These are phyloP conservation scores for Candida dendrica DNA, from an alignment of 805 yeast genomes.

Conservation along the genomic window DNA sequence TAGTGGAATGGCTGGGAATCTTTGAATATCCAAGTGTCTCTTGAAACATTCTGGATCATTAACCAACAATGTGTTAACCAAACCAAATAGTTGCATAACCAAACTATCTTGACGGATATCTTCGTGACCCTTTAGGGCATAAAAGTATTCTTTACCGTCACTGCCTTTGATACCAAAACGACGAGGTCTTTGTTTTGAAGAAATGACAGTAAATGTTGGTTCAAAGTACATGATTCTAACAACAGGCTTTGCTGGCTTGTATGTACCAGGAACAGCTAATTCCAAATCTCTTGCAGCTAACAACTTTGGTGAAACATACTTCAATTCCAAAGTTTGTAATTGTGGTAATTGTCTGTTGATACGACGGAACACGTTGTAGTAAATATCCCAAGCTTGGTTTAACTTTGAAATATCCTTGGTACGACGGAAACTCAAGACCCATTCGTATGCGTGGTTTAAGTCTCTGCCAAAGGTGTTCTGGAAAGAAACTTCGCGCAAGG, in stretches of 20 bases:
- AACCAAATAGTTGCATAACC: slow-evolving; percentile 95
- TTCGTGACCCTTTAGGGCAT: slow-evolving; percentile 87
- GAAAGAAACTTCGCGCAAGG: slow-evolving; percentile 87
- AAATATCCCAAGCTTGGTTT: slow-evolving; percentile 97
- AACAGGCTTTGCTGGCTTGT: slow-evolving; percentile 75
- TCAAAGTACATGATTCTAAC: slow-evolving; percentile 70
- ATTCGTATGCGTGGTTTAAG: slow-evolving; percentile 83
- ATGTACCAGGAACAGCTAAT: slow-evolving; percentile 91
- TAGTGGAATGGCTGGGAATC: slow-evolving; percentile 87
- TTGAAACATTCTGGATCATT: slow-evolving; percentile 95
- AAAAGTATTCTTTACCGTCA: slow-evolving; percentile 87
- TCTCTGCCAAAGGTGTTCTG: slow-evolving; percentile 92
- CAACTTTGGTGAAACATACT: slow-evolving; percentile 88
- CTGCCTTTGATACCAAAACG: slow-evolving; percentile 72
- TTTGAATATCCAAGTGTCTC: slow-evolving; percentile 88
- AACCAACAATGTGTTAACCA: slow-evolving; percentile 82
- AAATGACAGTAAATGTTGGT: slow-evolving; percentile 76
- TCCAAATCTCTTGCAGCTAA: slow-evolving; percentile 73
- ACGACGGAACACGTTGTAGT: slow-evolving; percentile 87
- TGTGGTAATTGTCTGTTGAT: slow-evolving; percentile 87
- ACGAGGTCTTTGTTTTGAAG: slow-evolving; percentile 95
- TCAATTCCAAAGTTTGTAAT: slow-evolving; percentile 77
- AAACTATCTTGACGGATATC: slow-evolving; percentile 95
- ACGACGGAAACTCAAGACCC: slow-evolving; percentile 81
- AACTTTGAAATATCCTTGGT: slow-evolving; percentile 82